Conservation (phyloP, 2,329 filamentous ascomycete genomes). For the Venturia oleaginea region DNA sequence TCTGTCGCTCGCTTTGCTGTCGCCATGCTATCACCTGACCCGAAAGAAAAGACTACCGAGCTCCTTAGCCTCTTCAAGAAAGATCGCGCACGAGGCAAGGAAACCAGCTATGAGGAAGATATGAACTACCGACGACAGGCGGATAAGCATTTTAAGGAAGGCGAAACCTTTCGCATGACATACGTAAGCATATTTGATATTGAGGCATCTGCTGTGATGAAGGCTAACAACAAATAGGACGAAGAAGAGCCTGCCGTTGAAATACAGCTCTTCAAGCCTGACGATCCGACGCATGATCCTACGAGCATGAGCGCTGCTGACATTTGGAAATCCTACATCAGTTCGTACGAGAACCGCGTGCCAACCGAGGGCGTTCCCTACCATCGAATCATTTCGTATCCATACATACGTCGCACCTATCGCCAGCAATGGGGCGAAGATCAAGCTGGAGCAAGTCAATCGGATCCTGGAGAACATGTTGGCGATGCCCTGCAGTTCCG, state of each 20-base stretch:
- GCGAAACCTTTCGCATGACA: conserved; percentile 80
- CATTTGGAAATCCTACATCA: conserved; percentile 91
- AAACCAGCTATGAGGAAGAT: conserved; percentile 83
- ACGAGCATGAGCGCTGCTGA: conserved; percentile 55
- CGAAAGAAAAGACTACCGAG: conserved; percentile 88
- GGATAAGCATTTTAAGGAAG: conserved; percentile 86
- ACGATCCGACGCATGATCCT: conserved; percentile 69
- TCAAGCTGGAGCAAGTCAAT: conserved; percentile 10
- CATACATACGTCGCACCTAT: conserved; percentile 27
- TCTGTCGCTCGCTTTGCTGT: conserved; percentile 73
- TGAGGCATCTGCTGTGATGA: conserved; percentile 25
- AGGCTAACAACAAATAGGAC: conserved; percentile 35
- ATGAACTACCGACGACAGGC: conserved; percentile 86
- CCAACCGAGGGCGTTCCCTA: conserved; percentile 51
- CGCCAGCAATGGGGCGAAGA: conserved; percentile 28
- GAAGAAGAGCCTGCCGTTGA: conserved; percentile 60
- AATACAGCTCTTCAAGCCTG: conserved; percentile 76
- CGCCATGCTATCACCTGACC: conserved; percentile 74
- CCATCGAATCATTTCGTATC: background rate
- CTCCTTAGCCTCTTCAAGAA: conserved; percentile 79
- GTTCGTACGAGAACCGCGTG: conserved; percentile 79
- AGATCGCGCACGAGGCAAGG: conserved; percentile 63
- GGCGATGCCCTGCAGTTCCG: conserved; percentile 37
- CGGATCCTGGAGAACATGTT: conserved; percentile 23
- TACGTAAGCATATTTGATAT: conserved; percentile 57